Percentiles rank a stretch among this genome's conserved stretches.
phyloP scores from a whole-genome alignment of 1,139 yeast species.

The Suhomyces yuchorum region DNA sequence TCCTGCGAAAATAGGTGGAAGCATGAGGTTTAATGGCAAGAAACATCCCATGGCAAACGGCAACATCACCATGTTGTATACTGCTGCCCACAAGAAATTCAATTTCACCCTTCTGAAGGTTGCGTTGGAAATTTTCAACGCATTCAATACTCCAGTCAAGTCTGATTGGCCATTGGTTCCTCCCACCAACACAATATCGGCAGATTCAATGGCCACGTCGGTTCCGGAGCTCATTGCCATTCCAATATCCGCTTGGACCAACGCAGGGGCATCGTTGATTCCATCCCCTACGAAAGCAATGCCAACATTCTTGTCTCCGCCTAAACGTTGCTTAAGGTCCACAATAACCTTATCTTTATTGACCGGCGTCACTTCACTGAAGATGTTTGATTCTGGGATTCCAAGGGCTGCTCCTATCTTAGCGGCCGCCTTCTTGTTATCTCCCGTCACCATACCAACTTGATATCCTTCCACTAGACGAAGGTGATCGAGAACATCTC shows the following conservation, averaged over 20 bases:
- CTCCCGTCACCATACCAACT: conserved; percentile 95
- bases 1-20: conserved; percentile 91
- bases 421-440: conserved; percentile 62
- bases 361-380: conserved; percentile 76
- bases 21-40: conserved; percentile 74
- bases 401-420: conserved; percentile 70
- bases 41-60: conserved; percentile 95
- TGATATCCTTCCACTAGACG: conserved; percentile 51
- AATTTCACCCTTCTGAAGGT: conserved; percentile 77
- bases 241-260: conserved; percentile 86
- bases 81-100: conserved; percentile 82
- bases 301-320: conserved; percentile 31
- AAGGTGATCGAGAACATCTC: conserved; percentile 58
- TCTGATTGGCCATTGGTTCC: conserved; percentile 36
- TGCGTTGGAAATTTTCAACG: conserved; percentile 68
- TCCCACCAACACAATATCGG: conserved; percentile 77
- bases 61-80: conserved; percentile 84
- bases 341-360: conserved; percentile 72
- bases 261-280: conserved; percentile 93
- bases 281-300: conserved; percentile 97
- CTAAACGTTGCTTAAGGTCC: conserved; percentile 52
- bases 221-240: conserved; percentile 92
- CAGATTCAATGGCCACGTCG: conserved; percentile 94
- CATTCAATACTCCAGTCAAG: conserved; percentile 67
- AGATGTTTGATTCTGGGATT: conserved; percentile 63